Conservation (phyloP, 345 rosid genomes). For the Melastoma malabathricum region DNA sequence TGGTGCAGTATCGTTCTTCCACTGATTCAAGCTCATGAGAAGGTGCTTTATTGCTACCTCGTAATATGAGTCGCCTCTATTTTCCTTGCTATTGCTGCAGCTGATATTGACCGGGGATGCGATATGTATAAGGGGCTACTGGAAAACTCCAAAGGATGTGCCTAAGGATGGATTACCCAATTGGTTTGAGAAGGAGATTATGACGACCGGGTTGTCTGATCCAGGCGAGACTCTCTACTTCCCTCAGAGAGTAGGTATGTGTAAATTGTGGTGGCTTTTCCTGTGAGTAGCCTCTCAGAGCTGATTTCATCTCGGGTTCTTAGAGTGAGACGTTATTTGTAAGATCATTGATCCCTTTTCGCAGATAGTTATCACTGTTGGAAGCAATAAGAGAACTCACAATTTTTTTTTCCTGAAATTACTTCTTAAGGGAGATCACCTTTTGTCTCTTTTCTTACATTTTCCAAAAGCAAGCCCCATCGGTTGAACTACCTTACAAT, state of each 20-base stretch:
- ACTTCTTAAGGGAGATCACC: too few species aligned
- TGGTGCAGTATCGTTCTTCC: conserved; percentile 26
- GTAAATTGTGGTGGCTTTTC: not conserved
- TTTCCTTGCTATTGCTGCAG: conserved; percentile 19
- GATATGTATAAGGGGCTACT: conserved; percentile 79
- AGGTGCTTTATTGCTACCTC: not conserved
- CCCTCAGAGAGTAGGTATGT: conserved; percentile 51
- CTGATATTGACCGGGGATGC: conserved; percentile 41
- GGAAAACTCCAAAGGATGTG: conserved; percentile 46
- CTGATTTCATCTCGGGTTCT: not conserved
- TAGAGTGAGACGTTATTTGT: not conserved
- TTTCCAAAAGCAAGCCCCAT: too few species aligned
- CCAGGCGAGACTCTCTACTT: conserved; percentile 59
- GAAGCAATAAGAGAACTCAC: too few species aligned
- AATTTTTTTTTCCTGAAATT: too few species aligned
- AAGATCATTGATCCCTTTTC: too few species aligned
- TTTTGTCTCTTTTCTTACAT: too few species aligned
- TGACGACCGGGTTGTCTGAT: conserved; percentile 46
- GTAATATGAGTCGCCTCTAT: not conserved
- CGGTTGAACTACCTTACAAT: too few species aligned
- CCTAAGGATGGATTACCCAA: conserved; percentile 30
- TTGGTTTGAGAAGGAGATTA: conserved; percentile 51
- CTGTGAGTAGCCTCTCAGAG: not conserved
- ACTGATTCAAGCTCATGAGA: not conserved
- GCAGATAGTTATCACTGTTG: too few species aligned